phyloP scores from a whole-genome alignment of 345 rosid genomes.

The Rhodamnia argentea region DNA sequence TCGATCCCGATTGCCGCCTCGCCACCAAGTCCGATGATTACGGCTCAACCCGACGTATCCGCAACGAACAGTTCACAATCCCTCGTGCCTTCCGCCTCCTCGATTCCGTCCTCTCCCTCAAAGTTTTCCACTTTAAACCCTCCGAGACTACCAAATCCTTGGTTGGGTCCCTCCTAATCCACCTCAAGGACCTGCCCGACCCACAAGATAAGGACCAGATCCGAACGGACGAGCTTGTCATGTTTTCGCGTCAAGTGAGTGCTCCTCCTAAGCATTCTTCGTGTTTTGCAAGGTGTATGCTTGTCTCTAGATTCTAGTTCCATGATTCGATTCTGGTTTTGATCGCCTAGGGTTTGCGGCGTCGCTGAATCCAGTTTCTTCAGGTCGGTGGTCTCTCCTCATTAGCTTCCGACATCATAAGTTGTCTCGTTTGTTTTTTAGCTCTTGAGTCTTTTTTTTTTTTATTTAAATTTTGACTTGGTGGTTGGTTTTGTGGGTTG shows the following conservation, averaged over 20 bases:
- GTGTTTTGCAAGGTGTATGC: not conserved
- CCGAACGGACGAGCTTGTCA: too few species aligned
- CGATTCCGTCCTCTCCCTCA: too few species aligned
- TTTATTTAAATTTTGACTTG: not conserved
- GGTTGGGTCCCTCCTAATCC: too few species aligned
- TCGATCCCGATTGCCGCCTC: too few species aligned
- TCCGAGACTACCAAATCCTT: too few species aligned
- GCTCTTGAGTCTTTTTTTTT: not conserved
- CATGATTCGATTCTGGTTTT: not conserved
- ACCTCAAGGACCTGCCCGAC: too few species aligned
- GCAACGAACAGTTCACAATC: too few species aligned
- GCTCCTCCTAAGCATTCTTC: not conserved
- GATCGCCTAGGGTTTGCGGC: constrained; percentile 6
- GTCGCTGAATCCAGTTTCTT: constrained; percentile 11
- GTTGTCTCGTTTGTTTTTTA: not conserved
- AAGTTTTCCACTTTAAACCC: too few species aligned
- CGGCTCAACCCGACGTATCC: too few species aligned
- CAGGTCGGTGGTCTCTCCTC: constrained; percentile 15
- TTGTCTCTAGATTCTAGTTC: not conserved
- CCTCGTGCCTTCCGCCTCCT: too few species aligned
- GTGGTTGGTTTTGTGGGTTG: not conserved
- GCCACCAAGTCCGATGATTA: too few species aligned
- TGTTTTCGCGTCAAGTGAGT: not conserved
- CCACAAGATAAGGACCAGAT: too few species aligned
- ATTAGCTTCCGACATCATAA: not conserved